A percentile compares a stretch with the other conserved stretches of the same genome.
Conservation (phyloP, 148 eudicot species). For the Rhododendron kiyosumense region DNA sequence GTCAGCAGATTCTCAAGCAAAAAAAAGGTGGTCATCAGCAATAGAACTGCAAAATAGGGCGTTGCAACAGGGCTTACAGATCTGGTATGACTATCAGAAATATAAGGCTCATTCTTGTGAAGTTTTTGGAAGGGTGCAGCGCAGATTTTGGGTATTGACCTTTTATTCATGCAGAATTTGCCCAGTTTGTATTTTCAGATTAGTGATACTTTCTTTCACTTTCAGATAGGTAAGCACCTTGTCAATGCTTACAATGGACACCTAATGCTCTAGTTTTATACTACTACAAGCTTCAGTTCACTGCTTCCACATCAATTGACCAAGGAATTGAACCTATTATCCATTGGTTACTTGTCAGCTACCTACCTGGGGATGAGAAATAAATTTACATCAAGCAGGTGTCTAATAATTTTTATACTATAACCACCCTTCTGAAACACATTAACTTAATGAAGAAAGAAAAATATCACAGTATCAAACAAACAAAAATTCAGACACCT, state of each 20-base stretch:
- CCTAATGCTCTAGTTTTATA: not conserved
- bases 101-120: not conserved
- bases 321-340: not conserved
- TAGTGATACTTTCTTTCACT: not conserved
- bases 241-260: not conserved
- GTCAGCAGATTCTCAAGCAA: not conserved
- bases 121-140: not conserved
- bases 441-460: not conserved
- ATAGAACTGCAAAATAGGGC: not conserved
- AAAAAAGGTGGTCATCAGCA: not conserved
- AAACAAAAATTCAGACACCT: not conserved
- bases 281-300: not conserved
- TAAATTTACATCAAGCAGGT: not conserved
- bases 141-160: not conserved
- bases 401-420: not conserved
- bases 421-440: not conserved
- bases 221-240: not conserved
- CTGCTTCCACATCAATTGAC: not conserved
- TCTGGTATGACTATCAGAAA: not conserved
- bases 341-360: not conserved
- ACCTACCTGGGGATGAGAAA: not conserved
- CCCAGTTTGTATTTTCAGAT: not conserved
- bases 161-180: not conserved
- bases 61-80: not conserved
- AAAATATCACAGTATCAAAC: not conserved